Base-by-base conservation (phyloP, 208 protist species). In the Naegleria gruberi region DNA sequence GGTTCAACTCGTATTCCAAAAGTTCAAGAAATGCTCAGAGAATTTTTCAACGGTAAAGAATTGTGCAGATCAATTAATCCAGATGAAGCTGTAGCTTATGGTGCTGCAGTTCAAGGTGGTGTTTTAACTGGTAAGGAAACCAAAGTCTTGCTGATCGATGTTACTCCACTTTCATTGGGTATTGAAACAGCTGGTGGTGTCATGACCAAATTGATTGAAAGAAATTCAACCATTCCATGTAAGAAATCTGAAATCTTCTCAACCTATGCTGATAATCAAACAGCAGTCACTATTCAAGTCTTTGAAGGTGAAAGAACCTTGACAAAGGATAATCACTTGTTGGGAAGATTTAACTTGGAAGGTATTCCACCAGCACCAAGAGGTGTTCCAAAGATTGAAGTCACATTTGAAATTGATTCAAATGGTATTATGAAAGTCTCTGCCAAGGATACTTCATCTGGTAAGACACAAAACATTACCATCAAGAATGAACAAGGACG, bases 1-100 rank as follows among this genome's bases (percentile, higher is more conserved):
- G 98, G 98, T 55, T 97, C 96, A 90, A 98, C 96, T 17, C 96
- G 98, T 92, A 99, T 99, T 91, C 98, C 98, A 41, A 98, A 98
- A 92, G 94, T 99, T 30, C 97, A 98, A 91, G 90, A 94, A 82
- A 87, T 97, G 89, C 96, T 94, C 57, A 91, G 89, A 45, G 95
- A 99, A 89, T 98, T 98, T 92, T 99, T 99, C 92, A 93, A 94
- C 57, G 94, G 95, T 74, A 97, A 96, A 92, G 95, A 98, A 92
- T 84, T 93, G n/a, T 91, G 41, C 83, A 94, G 91, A 41, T 91
- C 87, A 47, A 87, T 97, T 41, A 94, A 96, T 57, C 95, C 95
- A 46, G 95, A 94, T 89, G 93, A 94, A 82, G 91, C 91, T 65
- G 91, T 93, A 77, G 91, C 93, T 51, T 96, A 95, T 91, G 95